Evolutionary conservation across 768 basidiomycete genomes (phyloP).

Genomic region (Kockovaella imperatae): DNA sequence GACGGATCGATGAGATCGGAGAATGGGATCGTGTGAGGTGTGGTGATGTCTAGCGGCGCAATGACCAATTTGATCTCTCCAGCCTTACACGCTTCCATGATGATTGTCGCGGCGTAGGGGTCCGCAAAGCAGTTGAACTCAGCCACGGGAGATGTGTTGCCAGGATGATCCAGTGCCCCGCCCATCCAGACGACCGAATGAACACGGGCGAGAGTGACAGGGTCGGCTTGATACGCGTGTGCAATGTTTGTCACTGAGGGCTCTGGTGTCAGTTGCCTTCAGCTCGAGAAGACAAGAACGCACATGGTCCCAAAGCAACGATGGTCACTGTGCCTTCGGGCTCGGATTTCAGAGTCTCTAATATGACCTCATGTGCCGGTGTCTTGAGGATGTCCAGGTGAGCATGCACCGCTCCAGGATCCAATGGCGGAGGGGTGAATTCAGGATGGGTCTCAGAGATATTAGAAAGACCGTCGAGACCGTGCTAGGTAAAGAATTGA

Average conservation of each 20-base stretch:
- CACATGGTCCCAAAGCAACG: constrained; percentile 43
- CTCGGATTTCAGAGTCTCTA: constrained; percentile 36
- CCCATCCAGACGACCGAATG: constrained; percentile 80
- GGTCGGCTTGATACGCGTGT: constrained; percentile 54
- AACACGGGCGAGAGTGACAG: constrained; percentile 51
- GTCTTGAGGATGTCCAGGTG: constrained; percentile 31
- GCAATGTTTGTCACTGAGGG: constrained; percentile 71
- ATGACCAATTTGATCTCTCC: constrained; percentile 44
- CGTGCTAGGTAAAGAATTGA: constrained; percentile 28
- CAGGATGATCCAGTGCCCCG: constrained; percentile 84
- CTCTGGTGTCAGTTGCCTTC: not conserved
- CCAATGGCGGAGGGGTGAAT: constrained; percentile 29
- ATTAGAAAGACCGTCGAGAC: constrained; percentile 44
- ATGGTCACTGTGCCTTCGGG: constrained; percentile 36
- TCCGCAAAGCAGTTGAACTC: constrained; percentile 82
- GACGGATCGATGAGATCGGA: constrained; percentile 53
- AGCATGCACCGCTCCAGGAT: constrained; percentile 15
- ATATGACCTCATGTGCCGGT: constrained; percentile 37
- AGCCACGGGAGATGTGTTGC: constrained; percentile 70
- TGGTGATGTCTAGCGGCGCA: constrained; percentile 75
- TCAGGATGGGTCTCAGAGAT: constrained; percentile 44
- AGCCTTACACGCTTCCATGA: constrained; percentile 53
- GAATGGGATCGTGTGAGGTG: constrained; percentile 70
- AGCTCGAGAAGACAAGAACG: constrained; percentile 16
- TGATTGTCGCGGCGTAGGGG: constrained; percentile 68